Percentiles rank a stretch among this genome's conserved stretches.
These are phyloP conservation scores for Carex cristatella DNA, from an alignment of 176 grass and related monocot species.

Conservation along the genomic window DNA sequence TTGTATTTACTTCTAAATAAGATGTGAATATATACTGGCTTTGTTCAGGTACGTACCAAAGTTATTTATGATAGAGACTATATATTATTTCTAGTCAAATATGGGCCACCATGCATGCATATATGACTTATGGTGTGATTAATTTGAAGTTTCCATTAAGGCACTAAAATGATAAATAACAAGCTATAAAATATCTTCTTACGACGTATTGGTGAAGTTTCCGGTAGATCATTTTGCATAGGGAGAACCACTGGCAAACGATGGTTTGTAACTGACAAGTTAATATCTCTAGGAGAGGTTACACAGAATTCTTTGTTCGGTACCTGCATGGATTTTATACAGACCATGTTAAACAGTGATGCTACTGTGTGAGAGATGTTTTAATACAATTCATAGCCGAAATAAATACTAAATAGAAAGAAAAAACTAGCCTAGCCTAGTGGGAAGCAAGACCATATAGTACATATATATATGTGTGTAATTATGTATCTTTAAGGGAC, in stretches of 20 bases:
- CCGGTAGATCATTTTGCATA: slow-evolving; percentile 42
- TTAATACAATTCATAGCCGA: background rate
- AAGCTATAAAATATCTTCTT: slow-evolving; percentile 17
- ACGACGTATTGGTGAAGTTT: slow-evolving; percentile 44
- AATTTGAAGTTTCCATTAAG: background rate
- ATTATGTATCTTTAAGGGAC: background rate
- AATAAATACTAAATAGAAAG: background rate
- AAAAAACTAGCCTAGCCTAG: background rate
- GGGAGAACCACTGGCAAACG: slow-evolving; percentile 28
- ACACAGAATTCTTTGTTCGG: slow-evolving; percentile 38
- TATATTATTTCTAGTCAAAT: background rate
- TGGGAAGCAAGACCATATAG: background rate
- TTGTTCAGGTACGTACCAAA: background rate
- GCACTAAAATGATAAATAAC: background rate
- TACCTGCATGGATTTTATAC: slow-evolving; percentile 24
- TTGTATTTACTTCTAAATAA: background rate
- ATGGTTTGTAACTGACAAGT: slow-evolving; percentile 34
- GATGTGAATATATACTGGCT: background rate
- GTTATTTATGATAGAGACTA: background rate
- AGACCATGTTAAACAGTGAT: background rate
- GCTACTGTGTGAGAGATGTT: background rate
- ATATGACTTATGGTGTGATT: background rate
- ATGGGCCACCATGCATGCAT: background rate
- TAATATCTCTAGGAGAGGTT: slow-evolving; percentile 33
- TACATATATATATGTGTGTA: background rate